phyloP scores from a whole-genome alignment of 768 basidiomycete genomes.

The Lactarius tabidus region DNA sequence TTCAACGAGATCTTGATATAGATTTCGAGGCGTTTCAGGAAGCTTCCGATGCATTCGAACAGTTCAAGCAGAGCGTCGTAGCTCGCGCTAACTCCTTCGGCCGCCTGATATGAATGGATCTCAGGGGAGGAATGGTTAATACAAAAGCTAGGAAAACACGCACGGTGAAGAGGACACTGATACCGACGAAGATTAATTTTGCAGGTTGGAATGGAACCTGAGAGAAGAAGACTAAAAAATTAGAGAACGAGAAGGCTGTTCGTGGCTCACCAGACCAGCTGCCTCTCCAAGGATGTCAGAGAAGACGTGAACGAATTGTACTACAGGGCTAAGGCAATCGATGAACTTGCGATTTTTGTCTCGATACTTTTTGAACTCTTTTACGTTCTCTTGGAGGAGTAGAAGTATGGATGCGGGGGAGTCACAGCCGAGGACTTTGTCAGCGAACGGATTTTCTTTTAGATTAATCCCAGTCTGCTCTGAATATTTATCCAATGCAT shows the following conservation, averaged over 20 bases:
- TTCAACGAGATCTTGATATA: neutral
- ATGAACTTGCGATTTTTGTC: no score
- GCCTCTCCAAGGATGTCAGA: no score
- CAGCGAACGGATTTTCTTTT: no score
- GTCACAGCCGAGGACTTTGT: no score
- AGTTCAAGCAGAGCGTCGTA: neutral
- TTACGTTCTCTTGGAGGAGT: no score
- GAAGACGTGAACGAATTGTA: no score
- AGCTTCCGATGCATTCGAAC: slow-evolving; percentile 1
- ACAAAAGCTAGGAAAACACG: neutral
- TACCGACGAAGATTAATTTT: neutral
- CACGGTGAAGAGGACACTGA: neutral
- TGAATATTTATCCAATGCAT: no score
- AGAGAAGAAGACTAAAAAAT: neutral
- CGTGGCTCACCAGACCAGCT: neutral
- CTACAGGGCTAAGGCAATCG: no score
- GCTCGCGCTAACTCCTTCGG: neutral
- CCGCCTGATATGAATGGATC: neutral
- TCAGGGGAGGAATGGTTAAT: neutral
- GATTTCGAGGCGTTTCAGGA: neutral
- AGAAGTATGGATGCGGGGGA: no score
- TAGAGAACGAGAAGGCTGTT: neutral
- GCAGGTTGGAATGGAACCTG: slow-evolving; percentile 4
- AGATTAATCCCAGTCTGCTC: no score
- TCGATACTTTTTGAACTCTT: no score